Base-by-base conservation (phyloP, 345 rosid genomes). In the Gossypium longicalyx region DNA sequence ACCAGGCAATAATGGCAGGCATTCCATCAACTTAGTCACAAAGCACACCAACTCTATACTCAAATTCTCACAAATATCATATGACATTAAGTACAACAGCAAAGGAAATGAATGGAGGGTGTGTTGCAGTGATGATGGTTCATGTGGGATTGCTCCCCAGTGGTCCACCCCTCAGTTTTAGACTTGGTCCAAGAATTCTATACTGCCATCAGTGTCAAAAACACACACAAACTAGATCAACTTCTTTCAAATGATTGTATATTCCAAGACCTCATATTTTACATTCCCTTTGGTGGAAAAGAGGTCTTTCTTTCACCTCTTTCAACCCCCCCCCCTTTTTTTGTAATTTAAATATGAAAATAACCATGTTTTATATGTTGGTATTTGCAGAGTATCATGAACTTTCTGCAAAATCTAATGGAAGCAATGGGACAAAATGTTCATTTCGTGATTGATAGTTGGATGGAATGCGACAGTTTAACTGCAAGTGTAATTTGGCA, bases 261-360 rank as follows among this genome's bases (percentile, higher is more conserved):
- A 7, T 75, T 66, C 44, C 70, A 64, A 65, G 77, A 75, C 53
- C 77, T 67, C 72, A 66, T 34, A 45, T 75, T 75, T 51, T 75
- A 75, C 77, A 34, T 75, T 25, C 77, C 77, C 43, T 65, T 49
- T 13, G 45, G 45, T 20, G 77, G 77, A 66, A 75, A 75, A 75
- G 72, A 66, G 72, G 77, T 66, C 15, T 48, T 44, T 2, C 13
- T 52, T 52, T 75, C 38, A 45, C 15, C 54, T 23, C 12, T 63
- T 52, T 47, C 41, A 34, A 4, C 41, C 41, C 41, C 38, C 41
- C 38, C 41, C 41, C 41, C 0, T 0, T 4, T 34, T 34, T 34
- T 34, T 34, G 41, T 34, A 5, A 34, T 34, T 34, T 34, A 34
- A 34, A 34, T 34, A 47, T 3, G 70, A 22, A 44, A 22, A 2